Evolutionary conservation across 768 basidiomycete genomes (phyloP), one percentile per base, ranked within the genome.

Genomic region (Mycena chlorophos): DNA sequence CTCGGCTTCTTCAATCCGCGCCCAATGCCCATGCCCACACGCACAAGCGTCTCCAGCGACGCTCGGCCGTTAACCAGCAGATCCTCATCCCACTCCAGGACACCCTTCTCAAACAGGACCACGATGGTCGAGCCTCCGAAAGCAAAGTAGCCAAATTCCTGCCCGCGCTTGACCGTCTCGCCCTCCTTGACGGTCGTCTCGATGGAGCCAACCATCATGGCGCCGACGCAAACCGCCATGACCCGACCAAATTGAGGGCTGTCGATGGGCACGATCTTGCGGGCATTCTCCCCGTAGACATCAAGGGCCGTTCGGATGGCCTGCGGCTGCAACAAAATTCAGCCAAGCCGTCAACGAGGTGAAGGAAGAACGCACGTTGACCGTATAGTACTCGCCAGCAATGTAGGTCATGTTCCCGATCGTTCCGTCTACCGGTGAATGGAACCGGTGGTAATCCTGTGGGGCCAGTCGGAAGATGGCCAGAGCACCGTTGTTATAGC

Each of bases 91-190:
- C 94, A 99, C 65, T 87, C 78, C 14, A 98, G 81, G 3, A 72
- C 80, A 5, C 88, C 89, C 66, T 87, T 91, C 71, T 94, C 92
- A 63, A 98, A 94, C 17, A 98, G 69, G 40, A 91, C 72, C 37
- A 98, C 94, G 59, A 97, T 91, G 12, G 94, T 95, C 26, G 92
- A 95, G 1, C 94, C 94, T 52, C 95, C 96, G 64, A 98, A 98
- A 0, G 94, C 94, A 65, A 98, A 98, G 67, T 91, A 96, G 1
- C 94, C 91, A 65, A 96, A 83, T 66, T 98, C 96, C 58, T 98
- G 83, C 2, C 94, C 94, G 13, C 91, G 83, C 64, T 79, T 79
- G 57, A 98, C 86, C 0, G 75, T 62, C 20, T 96, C 82, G 1
- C 94, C 94, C 64, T 95, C 91, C 45, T 86, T 63, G n/a, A 94